Evolutionary conservation across 371 early-diverging fungal species (phyloP), one percentile per base, ranked within the genome.

Genomic region (Dichotomocladium elegans): DNA sequence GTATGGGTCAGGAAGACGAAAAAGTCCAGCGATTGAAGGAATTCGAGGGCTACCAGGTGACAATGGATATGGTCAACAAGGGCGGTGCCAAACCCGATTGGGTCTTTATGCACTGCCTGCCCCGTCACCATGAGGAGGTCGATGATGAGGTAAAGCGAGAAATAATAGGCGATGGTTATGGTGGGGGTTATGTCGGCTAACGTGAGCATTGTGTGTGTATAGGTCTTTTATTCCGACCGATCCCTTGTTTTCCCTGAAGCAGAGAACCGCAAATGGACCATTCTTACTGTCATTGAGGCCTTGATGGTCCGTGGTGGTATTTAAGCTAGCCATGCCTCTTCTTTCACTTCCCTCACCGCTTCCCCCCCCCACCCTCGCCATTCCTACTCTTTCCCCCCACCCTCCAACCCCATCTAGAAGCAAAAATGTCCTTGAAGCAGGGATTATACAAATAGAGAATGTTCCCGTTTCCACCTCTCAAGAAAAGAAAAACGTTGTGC

Each of bases 191-290:
- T 41, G 8, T 9, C 15, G 15, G 8, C 17, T 41, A 41, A 21
- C 8, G 14, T 31, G 6, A 54, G 15, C 12, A 50, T 43, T 50
- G n/a, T 17, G 6, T 29, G 12, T 19, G 28, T 37, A 17, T 53
- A 80, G 75, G 89, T 95, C 9, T 97, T 97, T 66, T 96, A 96
- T 65, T 89, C 88, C 24, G 79, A 86, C 21, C 87, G 90, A 46
- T 95, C 95, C 8, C 68, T 95, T 25, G 96, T 96, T n/a, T 98
- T 92, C 81, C 86, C 82, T 53, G 96, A 98, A 70, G 97, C 97
- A 4, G 95, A 96, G 70, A 95, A 96, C 81, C 85, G 98, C 57
- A 95, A 96, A 74, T 95, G 94, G 89, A 95, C 98, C 8, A 94
- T 94, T 47, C 68, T 96, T 66, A 85, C 96, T 7, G 89, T 93